phyloP scores from a whole-genome alignment of 2,329 filamentous ascomycete species.

The Penicillium sp. region DNA sequence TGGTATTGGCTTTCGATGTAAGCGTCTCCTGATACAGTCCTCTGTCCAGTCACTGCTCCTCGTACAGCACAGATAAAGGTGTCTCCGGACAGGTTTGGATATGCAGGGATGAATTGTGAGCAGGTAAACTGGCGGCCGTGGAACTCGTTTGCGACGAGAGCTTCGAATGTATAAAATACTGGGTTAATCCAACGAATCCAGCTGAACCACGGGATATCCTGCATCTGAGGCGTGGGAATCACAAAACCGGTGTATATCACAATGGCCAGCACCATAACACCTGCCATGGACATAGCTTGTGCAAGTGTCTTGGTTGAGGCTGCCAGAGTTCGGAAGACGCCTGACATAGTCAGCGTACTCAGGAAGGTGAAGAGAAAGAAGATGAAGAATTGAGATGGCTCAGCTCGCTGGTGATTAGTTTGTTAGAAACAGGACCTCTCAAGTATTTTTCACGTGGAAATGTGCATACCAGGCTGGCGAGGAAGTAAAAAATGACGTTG shows the following conservation, averaged over 20 bases:
- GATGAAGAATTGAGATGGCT: constrained; percentile 53
- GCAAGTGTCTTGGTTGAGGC: constrained; percentile 56
- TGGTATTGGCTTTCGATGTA: constrained; percentile 53
- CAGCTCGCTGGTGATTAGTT: constrained; percentile 24
- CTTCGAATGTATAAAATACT: constrained; percentile 60
- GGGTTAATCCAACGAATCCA: constrained; percentile 65
- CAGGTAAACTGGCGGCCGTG: constrained; percentile 54
- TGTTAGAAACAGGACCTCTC: constrained; percentile 7
- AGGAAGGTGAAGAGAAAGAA: constrained; percentile 57
- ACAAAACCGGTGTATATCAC: constrained; percentile 64
- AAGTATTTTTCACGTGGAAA: neutral
- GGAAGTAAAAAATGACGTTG: constrained; percentile 78
- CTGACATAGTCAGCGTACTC: constrained; percentile 53
- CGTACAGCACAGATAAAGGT: constrained; percentile 51
- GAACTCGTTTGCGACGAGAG: constrained; percentile 53
- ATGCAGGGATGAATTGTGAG: constrained; percentile 42
- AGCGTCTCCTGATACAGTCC: constrained; percentile 54
- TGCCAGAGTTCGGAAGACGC: constrained; percentile 55
- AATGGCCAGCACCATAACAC: constrained; percentile 50
- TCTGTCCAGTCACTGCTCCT: constrained; percentile 50
- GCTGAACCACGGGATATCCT: constrained; percentile 53
- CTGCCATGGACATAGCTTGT: constrained; percentile 55
- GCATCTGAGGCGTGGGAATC: constrained; percentile 53
- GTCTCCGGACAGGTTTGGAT: constrained; percentile 40
- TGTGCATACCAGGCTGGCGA: constrained; percentile 60